Conservation (phyloP, 768 basidiomycete species). For the Pulveroboletus sp. region DNA sequence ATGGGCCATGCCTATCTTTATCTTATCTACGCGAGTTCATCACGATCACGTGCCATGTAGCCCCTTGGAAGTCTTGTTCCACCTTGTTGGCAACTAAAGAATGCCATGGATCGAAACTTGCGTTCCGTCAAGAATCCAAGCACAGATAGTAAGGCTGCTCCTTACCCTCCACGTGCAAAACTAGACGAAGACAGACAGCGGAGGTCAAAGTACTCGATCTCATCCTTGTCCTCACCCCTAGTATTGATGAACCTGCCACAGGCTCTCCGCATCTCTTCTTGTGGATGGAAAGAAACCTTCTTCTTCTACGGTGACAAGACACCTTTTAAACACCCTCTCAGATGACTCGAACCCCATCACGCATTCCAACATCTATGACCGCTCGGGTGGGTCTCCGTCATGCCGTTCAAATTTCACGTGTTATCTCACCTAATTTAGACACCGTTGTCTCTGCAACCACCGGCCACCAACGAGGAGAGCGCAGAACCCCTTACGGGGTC, state of each 20-base stretch:
- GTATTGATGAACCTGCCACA: constrained; percentile 5
- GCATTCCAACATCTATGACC: constrained; percentile 58
- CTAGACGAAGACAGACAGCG: constrained; percentile 16
- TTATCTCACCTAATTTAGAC: constrained; percentile 36
- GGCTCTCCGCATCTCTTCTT: constrained; percentile 30
- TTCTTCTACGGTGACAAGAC: constrained; percentile 47
- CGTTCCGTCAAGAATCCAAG: constrained; percentile 22
- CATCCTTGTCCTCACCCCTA: not conserved
- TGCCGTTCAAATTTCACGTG: not conserved
- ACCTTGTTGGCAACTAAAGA: not conserved
- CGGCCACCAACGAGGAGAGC: constrained; percentile 65
- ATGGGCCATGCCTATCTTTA: too few relatives aligned
- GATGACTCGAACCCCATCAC: constrained; percentile 76
- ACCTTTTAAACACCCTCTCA: constrained; percentile 57
- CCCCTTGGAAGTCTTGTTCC: constrained; percentile 5
- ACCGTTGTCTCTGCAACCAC: constrained; percentile 58
- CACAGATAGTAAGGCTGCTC: constrained; percentile 2
- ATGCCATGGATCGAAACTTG: constrained; percentile 28
- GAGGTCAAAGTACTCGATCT: constrained; percentile 11
- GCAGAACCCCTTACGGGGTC: constrained; percentile 22
- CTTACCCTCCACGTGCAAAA: constrained; percentile 12
- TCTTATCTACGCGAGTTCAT: not conserved
- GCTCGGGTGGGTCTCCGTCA: constrained; percentile 46
- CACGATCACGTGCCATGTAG: constrained; percentile 9
- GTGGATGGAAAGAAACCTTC: constrained; percentile 36